A percentile compares a stretch with the other conserved stretches of the same genome.
Conservation (phyloP, 2,329 filamentous ascomycete genomes). For the Chaetomiaceae sp. region DNA sequence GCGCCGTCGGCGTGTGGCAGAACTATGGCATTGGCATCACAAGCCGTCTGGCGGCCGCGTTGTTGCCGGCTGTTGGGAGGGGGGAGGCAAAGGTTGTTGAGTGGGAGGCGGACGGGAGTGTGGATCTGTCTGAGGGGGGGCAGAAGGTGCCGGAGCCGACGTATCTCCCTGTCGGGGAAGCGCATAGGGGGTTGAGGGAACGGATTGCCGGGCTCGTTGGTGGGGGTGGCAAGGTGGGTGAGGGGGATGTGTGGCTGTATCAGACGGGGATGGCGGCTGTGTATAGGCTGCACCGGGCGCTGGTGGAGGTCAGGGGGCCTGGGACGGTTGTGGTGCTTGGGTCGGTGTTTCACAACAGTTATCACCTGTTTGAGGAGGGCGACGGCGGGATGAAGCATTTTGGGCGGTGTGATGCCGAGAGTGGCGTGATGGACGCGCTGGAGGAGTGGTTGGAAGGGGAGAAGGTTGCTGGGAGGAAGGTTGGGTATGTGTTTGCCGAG, state of each 20-base stretch:
- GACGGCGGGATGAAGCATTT: constrained; percentile 44
- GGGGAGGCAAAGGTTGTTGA: constrained; percentile 28
- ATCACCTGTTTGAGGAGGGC: constrained; percentile 42
- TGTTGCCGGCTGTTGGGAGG: constrained; percentile 35
- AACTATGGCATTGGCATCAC: constrained; percentile 44
- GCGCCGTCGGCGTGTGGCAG: constrained; percentile 41
- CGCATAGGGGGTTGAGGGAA: constrained; percentile 36
- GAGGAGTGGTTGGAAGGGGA: constrained; percentile 42
- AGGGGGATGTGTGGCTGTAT: constrained; percentile 48
- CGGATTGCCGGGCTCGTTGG: constrained; percentile 40
- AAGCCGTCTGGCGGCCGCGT: constrained; percentile 40
- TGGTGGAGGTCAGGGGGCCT: constrained; percentile 33
- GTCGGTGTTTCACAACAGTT: constrained; percentile 47
- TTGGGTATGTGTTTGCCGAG: constrained; percentile 47
- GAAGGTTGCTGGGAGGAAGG: constrained; percentile 33
- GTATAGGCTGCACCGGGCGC: constrained; percentile 37
- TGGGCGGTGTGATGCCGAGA: constrained; percentile 37
- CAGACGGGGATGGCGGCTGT: constrained; percentile 52
- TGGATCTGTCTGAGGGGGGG: constrained; percentile 1
- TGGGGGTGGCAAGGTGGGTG: constrained; percentile 28
- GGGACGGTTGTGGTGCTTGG: constrained; percentile 41
- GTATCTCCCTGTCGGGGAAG: constrained; percentile 35
- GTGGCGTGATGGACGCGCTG: constrained; percentile 37
- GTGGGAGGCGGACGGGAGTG: constrained; percentile 21
- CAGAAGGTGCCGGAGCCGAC: constrained; percentile 30